Evolutionary conservation across 2,329 filamentous ascomycete species (phyloP), one percentile per base, ranked within the genome.

Genomic region (Basipetospora chlamydospora): DNA sequence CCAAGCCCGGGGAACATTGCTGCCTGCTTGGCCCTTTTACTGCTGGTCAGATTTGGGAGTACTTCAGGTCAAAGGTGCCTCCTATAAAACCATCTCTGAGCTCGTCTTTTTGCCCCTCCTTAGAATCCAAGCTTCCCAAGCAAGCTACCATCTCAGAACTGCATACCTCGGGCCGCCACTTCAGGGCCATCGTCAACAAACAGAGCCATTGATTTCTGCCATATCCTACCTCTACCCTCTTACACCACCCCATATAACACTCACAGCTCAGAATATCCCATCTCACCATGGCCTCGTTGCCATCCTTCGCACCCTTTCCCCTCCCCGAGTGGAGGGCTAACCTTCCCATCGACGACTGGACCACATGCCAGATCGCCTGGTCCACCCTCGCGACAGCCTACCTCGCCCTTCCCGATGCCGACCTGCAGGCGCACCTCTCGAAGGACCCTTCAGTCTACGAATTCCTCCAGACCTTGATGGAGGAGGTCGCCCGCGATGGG

Each of bases 231-330:
- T n/a, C n/a, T n/a, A n/a, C n/a, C n/a, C n/a, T n/a, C 23, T 10
- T 36, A 4, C 16, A 31, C 16, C 20, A 25, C 9, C 15, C 6
- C 21, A 3, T 2, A 23, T 6, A 16, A 13, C 15, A 13, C 2
- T 13, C 6, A 33, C 7, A 33, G 30, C 30, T 10, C 16, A n/a
- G 5, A 3, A 13, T 11, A 21, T 25, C 25, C 30, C 30, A 30
- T 13, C 16, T 36, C 22, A 22, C 33, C 34, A 66, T 66, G 60
- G 47, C 56, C 47, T 51, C 59, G 37, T 59, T 87, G 33, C 85
- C 85, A 28, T 68, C 77, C 23, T 67, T 95, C 56, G 85, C 80
- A 39, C 72, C 80, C 15, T 86, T 90, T 47, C 88, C 87, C 13
- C 69, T 77, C 42, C 60, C 70, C 23, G 61, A 64, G 38, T 75